These are phyloP conservation scores for Triticum urartu DNA, from an alignment of 176 grass and related monocot species.

Conservation along the genomic window DNA sequence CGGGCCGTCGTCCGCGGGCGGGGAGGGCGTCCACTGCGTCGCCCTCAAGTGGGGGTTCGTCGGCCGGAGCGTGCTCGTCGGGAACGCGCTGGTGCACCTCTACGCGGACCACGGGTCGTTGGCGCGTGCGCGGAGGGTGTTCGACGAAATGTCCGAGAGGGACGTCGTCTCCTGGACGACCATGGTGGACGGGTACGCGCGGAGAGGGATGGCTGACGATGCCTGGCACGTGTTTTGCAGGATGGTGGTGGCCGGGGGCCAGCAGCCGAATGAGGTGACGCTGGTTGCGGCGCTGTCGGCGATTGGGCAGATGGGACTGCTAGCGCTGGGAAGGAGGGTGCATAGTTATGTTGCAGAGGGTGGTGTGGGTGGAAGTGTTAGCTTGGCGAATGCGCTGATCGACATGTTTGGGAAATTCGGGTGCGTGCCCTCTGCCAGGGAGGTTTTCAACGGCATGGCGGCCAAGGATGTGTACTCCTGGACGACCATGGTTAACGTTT, in stretches of 20 bases:
- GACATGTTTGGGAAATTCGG: constrained; percentile 66
- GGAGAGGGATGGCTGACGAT: constrained; percentile 12
- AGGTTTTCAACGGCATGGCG: constrained; percentile 50
- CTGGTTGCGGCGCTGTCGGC: constrained; percentile 38
- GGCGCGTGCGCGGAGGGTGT: constrained; percentile 18
- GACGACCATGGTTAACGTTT: constrained; percentile 60
- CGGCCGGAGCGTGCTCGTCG: constrained; percentile 31
- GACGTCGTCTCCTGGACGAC: constrained; percentile 76
- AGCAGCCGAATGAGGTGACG: constrained; percentile 45
- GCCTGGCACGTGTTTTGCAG: constrained; percentile 54
- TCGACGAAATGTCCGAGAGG: constrained; percentile 46
- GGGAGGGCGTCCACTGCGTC: constrained; percentile 39
- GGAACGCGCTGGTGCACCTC: constrained; percentile 46
- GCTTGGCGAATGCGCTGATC: constrained; percentile 47
- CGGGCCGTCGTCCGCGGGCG: neutral
- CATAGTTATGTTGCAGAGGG: constrained; percentile 28
- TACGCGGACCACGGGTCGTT: neutral
- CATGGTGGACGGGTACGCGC: constrained; percentile 44
- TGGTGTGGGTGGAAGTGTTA: neutral
- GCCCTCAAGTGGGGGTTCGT: constrained; percentile 42
- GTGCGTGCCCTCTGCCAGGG: constrained; percentile 38
- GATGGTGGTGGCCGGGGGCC: constrained; percentile 33
- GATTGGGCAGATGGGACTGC: constrained; percentile 47
- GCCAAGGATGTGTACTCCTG: constrained; percentile 65
- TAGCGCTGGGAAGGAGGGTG: constrained; percentile 36